These are phyloP conservation scores for Mycosphaerella arachidis DNA, from an alignment of 2,329 filamentous ascomycete genomes.

Conservation along the genomic window DNA sequence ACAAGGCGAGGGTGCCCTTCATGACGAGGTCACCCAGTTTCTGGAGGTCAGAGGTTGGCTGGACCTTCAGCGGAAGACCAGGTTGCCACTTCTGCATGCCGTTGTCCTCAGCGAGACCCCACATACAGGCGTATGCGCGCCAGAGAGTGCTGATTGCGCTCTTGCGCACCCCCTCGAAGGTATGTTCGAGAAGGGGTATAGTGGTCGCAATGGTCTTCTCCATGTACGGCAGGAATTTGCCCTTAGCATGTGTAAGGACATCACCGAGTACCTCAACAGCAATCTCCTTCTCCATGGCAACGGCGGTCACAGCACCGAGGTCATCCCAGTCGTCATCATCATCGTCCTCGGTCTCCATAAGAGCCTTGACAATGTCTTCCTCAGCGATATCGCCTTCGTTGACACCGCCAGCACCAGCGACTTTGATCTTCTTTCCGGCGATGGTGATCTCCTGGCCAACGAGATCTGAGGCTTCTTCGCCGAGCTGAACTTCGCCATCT, in stretches of 20 bases:
- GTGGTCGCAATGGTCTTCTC: slow-evolving; percentile 82
- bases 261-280: slow-evolving; percentile 93
- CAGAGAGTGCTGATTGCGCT: slow-evolving; percentile 86
- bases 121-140: slow-evolving; percentile 88
- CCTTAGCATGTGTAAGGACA: slow-evolving; percentile 80
- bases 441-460: slow-evolving; percentile 72
- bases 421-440: slow-evolving; percentile 79
- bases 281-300: slow-evolving; percentile 95
- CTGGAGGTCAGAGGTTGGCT: slow-evolving; percentile 72
- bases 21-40: slow-evolving; percentile 84
- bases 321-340: slow-evolving; percentile 82
- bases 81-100: slow-evolving; percentile 79
- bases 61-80: slow-evolving; percentile 75
- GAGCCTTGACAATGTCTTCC: slow-evolving; percentile 47
- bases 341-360: slow-evolving; percentile 48
- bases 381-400: slow-evolving; percentile 54
- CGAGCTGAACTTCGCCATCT: slow-evolving; percentile 70
- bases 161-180: slow-evolving; percentile 90
- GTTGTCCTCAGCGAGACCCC: slow-evolving; percentile 77
- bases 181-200: slow-evolving; percentile 76
- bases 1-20: slow-evolving; percentile 76
- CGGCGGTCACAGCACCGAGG: slow-evolving; percentile 75
- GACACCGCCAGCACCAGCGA: slow-evolving; percentile 54
- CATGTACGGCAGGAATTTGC: slow-evolving; percentile 75
- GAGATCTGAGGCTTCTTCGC: slow-evolving; percentile 68